Evolutionary conservation across 2,329 filamentous ascomycete genomes (phyloP).

Genomic region (Microcyclosporella mali): DNA sequence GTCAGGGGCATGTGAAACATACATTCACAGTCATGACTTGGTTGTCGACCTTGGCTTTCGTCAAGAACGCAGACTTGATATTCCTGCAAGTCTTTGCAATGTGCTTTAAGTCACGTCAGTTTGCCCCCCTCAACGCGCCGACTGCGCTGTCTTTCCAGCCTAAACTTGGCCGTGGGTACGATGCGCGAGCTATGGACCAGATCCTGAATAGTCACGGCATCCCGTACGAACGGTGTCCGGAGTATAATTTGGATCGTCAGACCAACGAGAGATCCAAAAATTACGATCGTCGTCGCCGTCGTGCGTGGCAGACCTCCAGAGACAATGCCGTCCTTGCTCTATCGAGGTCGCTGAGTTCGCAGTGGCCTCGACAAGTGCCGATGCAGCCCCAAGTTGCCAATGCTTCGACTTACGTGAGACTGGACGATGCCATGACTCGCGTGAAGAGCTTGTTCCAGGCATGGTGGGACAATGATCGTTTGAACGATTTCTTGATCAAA

Average conservation of each 20-base stretch:
- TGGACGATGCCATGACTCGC: slow-evolving; percentile 8
- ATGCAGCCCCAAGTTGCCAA: not conserved
- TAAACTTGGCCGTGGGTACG: not conserved
- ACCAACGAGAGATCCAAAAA: slow-evolving; percentile 29
- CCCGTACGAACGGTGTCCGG: slow-evolving; percentile 26
- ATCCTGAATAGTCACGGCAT: slow-evolving; percentile 31
- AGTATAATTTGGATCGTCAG: slow-evolving; percentile 19
- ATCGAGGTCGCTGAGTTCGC: slow-evolving; percentile 1
- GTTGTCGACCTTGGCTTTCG: slow-evolving; percentile 40
- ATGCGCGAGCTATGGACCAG: slow-evolving; percentile 22
- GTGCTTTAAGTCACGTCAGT: slow-evolving; percentile 28
- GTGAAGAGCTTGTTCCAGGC: slow-evolving; percentile 9
- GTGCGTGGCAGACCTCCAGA: slow-evolving; percentile 3
- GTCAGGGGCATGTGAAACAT: too few species aligned
- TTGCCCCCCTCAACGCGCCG: not conserved
- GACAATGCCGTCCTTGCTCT: slow-evolving; percentile 1
- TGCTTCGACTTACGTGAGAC: slow-evolving; percentile 12
- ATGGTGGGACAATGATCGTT: slow-evolving; percentile 16
- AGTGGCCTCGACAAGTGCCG: slow-evolving; percentile 15
- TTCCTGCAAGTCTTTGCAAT: slow-evolving; percentile 38
- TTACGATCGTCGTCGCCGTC: slow-evolving; percentile 11
- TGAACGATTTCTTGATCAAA: slow-evolving; percentile 13
- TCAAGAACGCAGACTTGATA: slow-evolving; percentile 33
- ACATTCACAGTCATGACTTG: slow-evolving; percentile 18
- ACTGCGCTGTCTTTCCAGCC: not conserved